Percentiles rank a stretch among this genome's conserved stretches.
Conservation (phyloP, 1,284 basidiomycete genomes). For the Veloboletus limbatus region DNA sequence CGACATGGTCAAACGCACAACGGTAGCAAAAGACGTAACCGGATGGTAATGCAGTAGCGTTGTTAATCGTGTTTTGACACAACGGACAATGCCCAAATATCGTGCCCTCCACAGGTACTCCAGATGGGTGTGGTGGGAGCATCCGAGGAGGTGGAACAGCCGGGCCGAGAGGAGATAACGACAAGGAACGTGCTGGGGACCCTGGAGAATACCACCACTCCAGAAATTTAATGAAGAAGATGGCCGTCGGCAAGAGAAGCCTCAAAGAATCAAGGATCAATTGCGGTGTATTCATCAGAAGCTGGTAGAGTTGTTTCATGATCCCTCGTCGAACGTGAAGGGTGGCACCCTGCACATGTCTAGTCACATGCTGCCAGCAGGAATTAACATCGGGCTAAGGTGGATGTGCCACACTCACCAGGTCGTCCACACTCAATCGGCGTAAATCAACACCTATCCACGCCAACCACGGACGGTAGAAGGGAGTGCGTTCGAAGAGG, state of each 20-base stretch:
- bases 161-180: constrained; percentile 59
- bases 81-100: constrained; percentile 84
- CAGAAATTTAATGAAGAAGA: constrained; percentile 96
- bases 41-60: constrained; percentile 87
- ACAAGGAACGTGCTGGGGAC: constrained; percentile 76
- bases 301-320: constrained; percentile 41
- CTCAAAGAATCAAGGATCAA: constrained; percentile 74
- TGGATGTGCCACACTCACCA: constrained; percentile 43
- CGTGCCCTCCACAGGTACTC: constrained; percentile 54
- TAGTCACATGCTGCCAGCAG: constrained; percentile 42
- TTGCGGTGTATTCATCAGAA: constrained; percentile 55
- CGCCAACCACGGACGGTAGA: constrained; percentile 89
- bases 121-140: constrained; percentile 68
- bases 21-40: constrained; percentile 97
- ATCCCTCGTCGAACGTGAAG: constrained; percentile 37
- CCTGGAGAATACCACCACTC: constrained; percentile 99
- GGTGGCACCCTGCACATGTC: constrained; percentile 34
- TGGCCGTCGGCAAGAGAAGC: constrained; percentile 84
- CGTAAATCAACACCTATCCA: constrained; percentile 84
- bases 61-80: constrained; percentile 74
- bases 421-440: constrained; percentile 73
- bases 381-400: constrained; percentile 5
- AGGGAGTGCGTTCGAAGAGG: constrained; percentile 83
- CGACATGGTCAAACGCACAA: constrained; percentile 84
- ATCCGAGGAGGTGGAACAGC: constrained; percentile 74